phyloP scores from a whole-genome alignment of 129 eudicot genomes.

The Ambrosia artemisiifolia region DNA sequence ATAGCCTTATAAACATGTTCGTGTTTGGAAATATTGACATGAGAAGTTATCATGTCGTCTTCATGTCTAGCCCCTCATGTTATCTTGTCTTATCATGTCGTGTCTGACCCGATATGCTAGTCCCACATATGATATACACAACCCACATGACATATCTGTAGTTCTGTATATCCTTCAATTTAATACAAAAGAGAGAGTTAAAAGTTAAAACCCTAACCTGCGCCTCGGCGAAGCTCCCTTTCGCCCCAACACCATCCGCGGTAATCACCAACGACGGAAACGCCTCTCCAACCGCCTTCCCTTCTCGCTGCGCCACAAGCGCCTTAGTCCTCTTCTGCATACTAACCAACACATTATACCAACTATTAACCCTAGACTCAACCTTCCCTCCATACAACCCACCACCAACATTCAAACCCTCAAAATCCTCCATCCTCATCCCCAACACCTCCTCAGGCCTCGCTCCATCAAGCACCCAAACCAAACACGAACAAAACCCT shows the following conservation, averaged over 20 bases:
- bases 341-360: slow-evolving; percentile 92
- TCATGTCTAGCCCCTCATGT: too few species aligned
- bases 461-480: slow-evolving; percentile 76
- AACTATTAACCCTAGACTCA: slow-evolving; percentile 72
- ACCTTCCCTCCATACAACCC: slow-evolving; percentile 32
- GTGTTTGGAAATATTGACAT: too few species aligned
- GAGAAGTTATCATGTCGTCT: too few species aligned
- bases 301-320: slow-evolving; percentile 65
- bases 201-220: slow-evolving; percentile 52
- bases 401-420: slow-evolving; percentile 51
- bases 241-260: slow-evolving; percentile 64
- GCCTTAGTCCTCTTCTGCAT: slow-evolving; percentile 92
- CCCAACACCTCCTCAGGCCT: slow-evolving; percentile 78
- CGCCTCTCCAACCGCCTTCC: slow-evolving; percentile 47
- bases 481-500: slow-evolving; percentile 75
- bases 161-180: too few species aligned
- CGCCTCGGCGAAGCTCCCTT: slow-evolving; percentile 91
- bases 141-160: too few species aligned
- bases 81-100: too few species aligned
- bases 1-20: too few species aligned
- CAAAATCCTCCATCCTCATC: slow-evolving; percentile 67
- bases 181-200: background rate
- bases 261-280: slow-evolving; percentile 82
- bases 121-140: too few species aligned
- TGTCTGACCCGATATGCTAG: too few species aligned